Evolutionary conservation across 2,329 filamentous ascomycete species (phyloP).

Genomic region (Hypoxylon sp.): DNA sequence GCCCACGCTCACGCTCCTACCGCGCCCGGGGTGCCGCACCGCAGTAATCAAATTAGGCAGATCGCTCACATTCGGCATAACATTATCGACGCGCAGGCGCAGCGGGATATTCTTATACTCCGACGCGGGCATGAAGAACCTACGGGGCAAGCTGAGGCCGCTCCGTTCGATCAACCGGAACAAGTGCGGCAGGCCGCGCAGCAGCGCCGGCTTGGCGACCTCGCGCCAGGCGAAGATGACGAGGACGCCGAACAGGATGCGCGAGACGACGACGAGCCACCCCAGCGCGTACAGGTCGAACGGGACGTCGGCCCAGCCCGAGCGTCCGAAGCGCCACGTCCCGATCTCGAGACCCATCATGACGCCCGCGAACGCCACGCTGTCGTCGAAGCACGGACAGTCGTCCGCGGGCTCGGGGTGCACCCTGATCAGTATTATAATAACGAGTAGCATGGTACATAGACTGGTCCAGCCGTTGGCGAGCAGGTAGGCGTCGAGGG

Average conservation of each 20-base stretch:
- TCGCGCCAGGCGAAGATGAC: slow-evolving; percentile 93
- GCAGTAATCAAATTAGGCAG: slow-evolving; percentile 85
- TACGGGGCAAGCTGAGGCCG: slow-evolving; percentile 84
- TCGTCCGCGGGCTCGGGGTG: slow-evolving; percentile 97
- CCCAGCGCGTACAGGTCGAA: slow-evolving; percentile 79
- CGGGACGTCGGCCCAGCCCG: slow-evolving; percentile 64
- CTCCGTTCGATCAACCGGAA: slow-evolving; percentile 88
- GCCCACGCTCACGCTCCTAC: slow-evolving; percentile 88
- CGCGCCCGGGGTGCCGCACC: slow-evolving; percentile 82
- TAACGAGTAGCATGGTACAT: slow-evolving; percentile 72
- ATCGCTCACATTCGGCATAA: slow-evolving; percentile 90
- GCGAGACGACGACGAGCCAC: slow-evolving; percentile 71
- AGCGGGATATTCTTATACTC: slow-evolving; percentile 88
- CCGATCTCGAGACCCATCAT: slow-evolving; percentile 87
- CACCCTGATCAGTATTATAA: slow-evolving; percentile 85
- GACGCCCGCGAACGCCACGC: slow-evolving; percentile 91
- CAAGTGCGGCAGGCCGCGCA: slow-evolving; percentile 84
- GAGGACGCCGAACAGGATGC: slow-evolving; percentile 84
- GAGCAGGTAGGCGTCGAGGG: slow-evolving; percentile 80
- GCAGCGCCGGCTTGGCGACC: slow-evolving; percentile 85
- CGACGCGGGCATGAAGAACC: slow-evolving; percentile 91
- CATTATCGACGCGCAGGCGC: slow-evolving; percentile 81
- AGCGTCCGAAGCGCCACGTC: slow-evolving; percentile 83
- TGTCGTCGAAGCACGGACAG: slow-evolving; percentile 97
- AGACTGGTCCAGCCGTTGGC: slow-evolving; percentile 76